phyloP scores from a whole-genome alignment of 352 stramenopile species.

The Phytophthora palmivora region DNA sequence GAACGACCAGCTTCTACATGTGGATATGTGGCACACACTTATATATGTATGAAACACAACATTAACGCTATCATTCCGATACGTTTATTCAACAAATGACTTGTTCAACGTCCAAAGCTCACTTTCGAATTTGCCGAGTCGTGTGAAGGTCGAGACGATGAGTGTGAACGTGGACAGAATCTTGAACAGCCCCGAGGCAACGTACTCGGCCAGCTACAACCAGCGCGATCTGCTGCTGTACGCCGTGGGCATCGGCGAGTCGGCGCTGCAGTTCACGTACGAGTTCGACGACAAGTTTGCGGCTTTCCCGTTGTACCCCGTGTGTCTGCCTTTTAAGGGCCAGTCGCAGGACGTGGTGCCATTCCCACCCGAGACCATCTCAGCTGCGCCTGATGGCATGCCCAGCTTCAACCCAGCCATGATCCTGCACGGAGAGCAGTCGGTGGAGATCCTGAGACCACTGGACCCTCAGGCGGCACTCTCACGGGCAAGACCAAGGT shows the following conservation, averaged over 20 bases:
- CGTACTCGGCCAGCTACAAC: slow-evolving; percentile 83
- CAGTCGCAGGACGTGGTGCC: slow-evolving; percentile 86
- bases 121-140: slow-evolving; percentile 28
- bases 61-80: slow-evolving; percentile 7
- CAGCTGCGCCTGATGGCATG: slow-evolving; percentile 68
- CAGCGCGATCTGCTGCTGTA: slow-evolving; percentile 91
- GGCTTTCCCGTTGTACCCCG: slow-evolving; percentile 90
- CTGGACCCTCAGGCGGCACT: slow-evolving; percentile 60
- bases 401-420: slow-evolving; percentile 82
- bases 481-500: slow-evolving; percentile 71
- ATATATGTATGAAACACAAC: slow-evolving; percentile 1
- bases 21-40: neutral
- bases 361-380: slow-evolving; percentile 82
- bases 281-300: slow-evolving; percentile 87
- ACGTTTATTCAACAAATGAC: slow-evolving; percentile 25
- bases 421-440: slow-evolving; percentile 89
- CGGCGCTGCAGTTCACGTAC: slow-evolving; percentile 89
- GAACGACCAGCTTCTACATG: slow-evolving; percentile 21
- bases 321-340: slow-evolving; percentile 90
- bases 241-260: slow-evolving; percentile 88
- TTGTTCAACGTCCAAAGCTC: slow-evolving; percentile 30
- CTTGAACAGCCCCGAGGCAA: slow-evolving; percentile 53
- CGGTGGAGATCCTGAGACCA: slow-evolving; percentile 80
- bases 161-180: slow-evolving; percentile 73
- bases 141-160: slow-evolving; percentile 32